Evolutionary conservation across 768 basidiomycete genomes (phyloP).

Genomic region (Boletales sp.): DNA sequence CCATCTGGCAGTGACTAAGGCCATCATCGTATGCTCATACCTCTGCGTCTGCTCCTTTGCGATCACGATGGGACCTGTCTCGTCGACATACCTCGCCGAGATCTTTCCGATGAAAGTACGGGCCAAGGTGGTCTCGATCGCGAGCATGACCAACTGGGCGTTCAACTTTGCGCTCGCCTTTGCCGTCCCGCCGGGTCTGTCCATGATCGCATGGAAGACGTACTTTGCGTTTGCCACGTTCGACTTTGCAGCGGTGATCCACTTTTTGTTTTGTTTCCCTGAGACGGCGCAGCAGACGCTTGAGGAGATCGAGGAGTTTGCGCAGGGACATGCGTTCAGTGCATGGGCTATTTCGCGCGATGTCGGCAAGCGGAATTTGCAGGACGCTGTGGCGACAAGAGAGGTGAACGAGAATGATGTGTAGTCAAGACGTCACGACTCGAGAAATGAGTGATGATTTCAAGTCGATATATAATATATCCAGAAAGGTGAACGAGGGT

Average conservation of each 20-base stretch:
- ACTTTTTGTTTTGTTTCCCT: conserved; percentile 77
- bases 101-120: conserved; percentile 67
- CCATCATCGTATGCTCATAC: conserved; percentile 75
- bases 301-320: conserved; percentile 79
- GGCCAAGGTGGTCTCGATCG: conserved; percentile 52
- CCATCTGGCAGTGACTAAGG: conserved; percentile 57
- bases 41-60: conserved; percentile 74
- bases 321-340: conserved; percentile 61
- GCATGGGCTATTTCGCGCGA: conserved; percentile 66
- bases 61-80: conserved; percentile 72
- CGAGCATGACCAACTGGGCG: conserved; percentile 49
- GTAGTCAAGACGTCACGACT: no score
- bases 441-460: no score
- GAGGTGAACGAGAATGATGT: conserved; percentile 5
- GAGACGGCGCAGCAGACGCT: conserved; percentile 71
- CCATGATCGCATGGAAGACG: conserved; percentile 66
- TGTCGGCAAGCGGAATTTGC: conserved; percentile 60
- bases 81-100: conserved; percentile 74
- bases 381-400: conserved; percentile 38
- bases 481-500: no score
- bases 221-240: conserved; percentile 79
- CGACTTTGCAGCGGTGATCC: conserved; percentile 69
- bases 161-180: conserved; percentile 76
- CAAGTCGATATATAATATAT: no score
- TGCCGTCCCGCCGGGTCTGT: conserved; percentile 69